Evolutionary conservation across 352 stramenopile species (phyloP).

Genomic region (Peronospora farinosa): DNA sequence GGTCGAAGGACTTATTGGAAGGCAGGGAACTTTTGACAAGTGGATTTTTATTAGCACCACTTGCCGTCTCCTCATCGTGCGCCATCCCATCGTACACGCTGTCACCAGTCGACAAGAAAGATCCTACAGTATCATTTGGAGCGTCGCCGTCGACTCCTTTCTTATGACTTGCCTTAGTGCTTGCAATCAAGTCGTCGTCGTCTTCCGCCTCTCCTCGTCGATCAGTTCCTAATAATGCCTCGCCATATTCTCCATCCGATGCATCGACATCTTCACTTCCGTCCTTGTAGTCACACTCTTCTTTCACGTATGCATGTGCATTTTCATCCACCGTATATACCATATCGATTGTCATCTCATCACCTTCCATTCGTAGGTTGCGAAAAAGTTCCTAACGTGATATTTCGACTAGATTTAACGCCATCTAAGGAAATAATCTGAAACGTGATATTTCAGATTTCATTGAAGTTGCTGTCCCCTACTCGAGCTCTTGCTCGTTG

Average conservation of each 20-base stretch:
- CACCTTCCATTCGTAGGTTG: conserved; percentile 9
- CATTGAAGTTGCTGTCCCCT: conserved; percentile 5
- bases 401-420: conserved; percentile 7
- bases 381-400: conserved; percentile 1
- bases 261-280: not conserved
- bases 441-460: conserved; percentile 14
- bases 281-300: not conserved
- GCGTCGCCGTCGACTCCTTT: not conserved
- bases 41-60: conserved; percentile 8
- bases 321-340: not conserved
- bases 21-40: conserved; percentile 25
- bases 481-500: conserved; percentile 22
- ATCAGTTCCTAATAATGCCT: conserved; percentile 2
- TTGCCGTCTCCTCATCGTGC: not conserved
- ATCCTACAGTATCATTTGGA: not conserved
- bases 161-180: not conserved
- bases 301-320: conserved; percentile 1
- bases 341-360: not conserved
- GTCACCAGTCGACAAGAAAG: not conserved
- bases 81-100: not conserved
- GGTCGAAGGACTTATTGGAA: conserved; percentile 29
- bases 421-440: not conserved
- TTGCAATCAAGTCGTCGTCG: not conserved
- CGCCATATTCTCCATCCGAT: conserved; percentile 2
- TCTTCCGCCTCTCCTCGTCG: not conserved